phyloP scores from a whole-genome alignment of 345 rosid genomes.

The Anastatica hierochuntica region DNA sequence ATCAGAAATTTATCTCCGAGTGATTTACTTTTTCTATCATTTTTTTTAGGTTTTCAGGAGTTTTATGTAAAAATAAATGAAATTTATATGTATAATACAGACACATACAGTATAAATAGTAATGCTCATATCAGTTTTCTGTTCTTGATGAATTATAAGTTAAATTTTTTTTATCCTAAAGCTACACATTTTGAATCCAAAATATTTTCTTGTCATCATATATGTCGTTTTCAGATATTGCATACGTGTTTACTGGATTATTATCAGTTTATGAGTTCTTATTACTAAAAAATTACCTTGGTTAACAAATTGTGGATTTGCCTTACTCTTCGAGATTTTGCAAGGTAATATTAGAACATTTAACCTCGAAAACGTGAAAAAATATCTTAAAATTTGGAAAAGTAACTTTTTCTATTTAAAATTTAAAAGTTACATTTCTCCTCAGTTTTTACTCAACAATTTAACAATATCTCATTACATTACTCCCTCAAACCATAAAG shows the following conservation, averaged over 20 bases:
- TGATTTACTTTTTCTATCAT: background rate
- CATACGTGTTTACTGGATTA: background rate
- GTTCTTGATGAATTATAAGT: constrained; percentile 1
- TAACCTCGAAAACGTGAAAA: no score
- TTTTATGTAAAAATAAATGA: constrained; percentile 24
- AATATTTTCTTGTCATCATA: background rate
- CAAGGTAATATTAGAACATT: no score
- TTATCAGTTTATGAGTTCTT: background rate
- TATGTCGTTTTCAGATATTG: background rate
- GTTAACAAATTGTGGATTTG: background rate
- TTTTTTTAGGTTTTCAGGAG: background rate
- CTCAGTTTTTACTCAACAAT: no score
- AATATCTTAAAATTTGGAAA: no score
- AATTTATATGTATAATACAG: constrained; percentile 13
- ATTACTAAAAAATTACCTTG: background rate
- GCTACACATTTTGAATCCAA: background rate
- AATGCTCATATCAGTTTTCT: background rate
- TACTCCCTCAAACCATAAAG: no score
- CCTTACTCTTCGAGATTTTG: background rate
- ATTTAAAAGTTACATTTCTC: no score
- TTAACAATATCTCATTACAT: no score
- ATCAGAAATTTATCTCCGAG: constrained; percentile 13
- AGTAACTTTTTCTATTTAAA: no score
- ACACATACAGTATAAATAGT: constrained; percentile 11
- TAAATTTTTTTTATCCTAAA: background rate